Percentiles rank a stretch among this genome's conserved stretches.
phyloP scores from a whole-genome alignment of 345 rosid species.

The Lepidium aucheri region DNA sequence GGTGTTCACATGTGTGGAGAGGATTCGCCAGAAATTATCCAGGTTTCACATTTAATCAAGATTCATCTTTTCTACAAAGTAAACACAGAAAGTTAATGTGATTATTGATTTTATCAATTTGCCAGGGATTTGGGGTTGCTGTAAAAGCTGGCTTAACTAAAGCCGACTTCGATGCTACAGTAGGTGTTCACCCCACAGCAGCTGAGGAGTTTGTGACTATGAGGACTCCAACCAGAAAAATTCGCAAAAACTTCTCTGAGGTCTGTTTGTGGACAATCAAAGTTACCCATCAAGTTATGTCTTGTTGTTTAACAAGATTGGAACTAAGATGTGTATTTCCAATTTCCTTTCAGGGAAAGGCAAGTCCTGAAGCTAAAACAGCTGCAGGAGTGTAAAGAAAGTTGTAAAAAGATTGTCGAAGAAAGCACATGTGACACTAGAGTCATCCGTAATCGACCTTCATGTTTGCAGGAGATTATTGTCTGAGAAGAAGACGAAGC shows the following conservation, averaged over 20 bases:
- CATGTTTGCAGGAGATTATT: slow-evolving; percentile 16
- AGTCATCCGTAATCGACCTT: neutral
- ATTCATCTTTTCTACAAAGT: neutral
- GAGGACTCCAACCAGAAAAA: slow-evolving; percentile 77
- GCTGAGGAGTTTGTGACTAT: slow-evolving; percentile 91
- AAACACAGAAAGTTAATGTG: neutral
- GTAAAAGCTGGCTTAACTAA: slow-evolving; percentile 90
- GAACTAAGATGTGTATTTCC: neutral
- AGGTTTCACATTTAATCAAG: slow-evolving; percentile 34
- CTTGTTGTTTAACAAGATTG: neutral
- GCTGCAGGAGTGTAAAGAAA: slow-evolving; percentile 48
- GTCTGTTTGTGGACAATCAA: slow-evolving; percentile 34
- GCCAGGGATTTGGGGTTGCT: slow-evolving; percentile 92
- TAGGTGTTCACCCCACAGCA: slow-evolving; percentile 88
- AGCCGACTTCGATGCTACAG: slow-evolving; percentile 78
- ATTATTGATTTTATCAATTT: neutral
- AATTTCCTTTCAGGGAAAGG: slow-evolving; percentile 39
- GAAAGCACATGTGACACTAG: neutral
- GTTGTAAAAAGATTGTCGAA: neutral
- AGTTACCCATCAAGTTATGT: neutral
- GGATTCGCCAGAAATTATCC: slow-evolving; percentile 80
- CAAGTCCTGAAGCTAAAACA: slow-evolving; percentile 47
- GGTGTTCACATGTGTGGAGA: slow-evolving; percentile 96
- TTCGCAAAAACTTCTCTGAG: slow-evolving; percentile 57
- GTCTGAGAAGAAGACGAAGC: slow-evolving; percentile 9